Evolutionary conservation across 169 alveolate genomes (phyloP).

Genomic region (Plasmodium malariae): DNA sequence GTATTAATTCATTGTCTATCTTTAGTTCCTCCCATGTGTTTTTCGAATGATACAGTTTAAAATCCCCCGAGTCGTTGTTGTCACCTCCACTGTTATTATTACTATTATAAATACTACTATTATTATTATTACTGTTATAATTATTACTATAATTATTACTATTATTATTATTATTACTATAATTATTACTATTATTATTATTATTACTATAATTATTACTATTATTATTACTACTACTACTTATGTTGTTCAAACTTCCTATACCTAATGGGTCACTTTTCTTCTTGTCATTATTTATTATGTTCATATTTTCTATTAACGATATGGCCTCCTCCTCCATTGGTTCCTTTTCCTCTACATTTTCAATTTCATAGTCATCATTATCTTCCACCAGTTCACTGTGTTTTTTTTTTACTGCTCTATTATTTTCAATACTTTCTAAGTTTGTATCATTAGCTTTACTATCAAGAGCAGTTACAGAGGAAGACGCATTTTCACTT

Average conservation of each 20-base stretch:
- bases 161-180: not conserved
- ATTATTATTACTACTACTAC: not conserved
- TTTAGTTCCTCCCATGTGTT: conserved; percentile 82
- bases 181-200: not conserved
- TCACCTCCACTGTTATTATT: not conserved
- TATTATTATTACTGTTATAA: not conserved
- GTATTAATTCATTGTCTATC: conserved; percentile 79
- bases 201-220: not conserved
- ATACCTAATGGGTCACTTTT: not conserved
- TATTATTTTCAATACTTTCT: conserved; percentile 38
- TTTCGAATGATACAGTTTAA: conserved; percentile 76
- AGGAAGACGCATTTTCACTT: too few relatives aligned
- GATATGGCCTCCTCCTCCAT: conserved; percentile 67
- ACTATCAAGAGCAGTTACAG: too few relatives aligned
- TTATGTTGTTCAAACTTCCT: not conserved
- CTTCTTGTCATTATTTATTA: conserved; percentile 1
- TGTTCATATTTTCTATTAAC: conserved; percentile 41
- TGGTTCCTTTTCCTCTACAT: conserved; percentile 39
- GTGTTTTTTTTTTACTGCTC: conserved; percentile 68
- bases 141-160: not conserved
- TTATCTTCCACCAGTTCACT: conserved; percentile 37
- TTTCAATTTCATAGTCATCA: conserved; percentile 72
- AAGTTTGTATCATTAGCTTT: not conserved
- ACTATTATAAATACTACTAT: not conserved
- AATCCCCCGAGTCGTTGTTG: conserved; percentile 24